phyloP scores from a whole-genome alignment of 495 filamentous ascomycete genomes.

The Penicillium chermesinum region DNA sequence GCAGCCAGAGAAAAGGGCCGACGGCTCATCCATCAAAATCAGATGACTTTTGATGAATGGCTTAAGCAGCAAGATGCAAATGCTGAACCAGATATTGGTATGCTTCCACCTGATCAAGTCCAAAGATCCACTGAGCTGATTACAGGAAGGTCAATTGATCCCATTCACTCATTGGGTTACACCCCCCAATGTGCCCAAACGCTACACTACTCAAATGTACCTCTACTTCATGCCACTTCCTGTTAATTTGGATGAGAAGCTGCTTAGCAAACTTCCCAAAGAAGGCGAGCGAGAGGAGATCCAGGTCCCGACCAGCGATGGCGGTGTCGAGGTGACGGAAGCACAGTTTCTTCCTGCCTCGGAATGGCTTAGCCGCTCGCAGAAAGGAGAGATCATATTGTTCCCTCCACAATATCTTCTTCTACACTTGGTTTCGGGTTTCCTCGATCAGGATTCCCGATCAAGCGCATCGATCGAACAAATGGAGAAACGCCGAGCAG shows the following conservation, averaged over 20 bases:
- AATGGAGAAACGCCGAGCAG: conserved; percentile 46
- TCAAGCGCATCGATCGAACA: conserved; percentile 27
- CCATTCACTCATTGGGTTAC: conserved; percentile 94
- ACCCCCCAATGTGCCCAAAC: conserved; percentile 60
- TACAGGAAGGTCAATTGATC: conserved; percentile 51
- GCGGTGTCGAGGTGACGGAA: conserved; percentile 77
- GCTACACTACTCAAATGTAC: conserved; percentile 95
- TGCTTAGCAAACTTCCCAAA: conserved; percentile 26
- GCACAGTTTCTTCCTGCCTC: conserved; percentile 67
- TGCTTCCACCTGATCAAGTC: conserved; percentile 6
- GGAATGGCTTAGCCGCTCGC: conserved; percentile 62
- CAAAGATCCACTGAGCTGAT: background rate
- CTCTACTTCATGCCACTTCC: conserved; percentile 81
- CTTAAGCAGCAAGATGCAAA: conserved; percentile 52
- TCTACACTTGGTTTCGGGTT: conserved; percentile 58
- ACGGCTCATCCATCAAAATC: conserved; percentile 57
- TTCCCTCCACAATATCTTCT: conserved; percentile 90
- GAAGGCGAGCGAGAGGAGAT: conserved; percentile 37
- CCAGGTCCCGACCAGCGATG: conserved; percentile 68
- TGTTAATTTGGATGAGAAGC: conserved; percentile 31
- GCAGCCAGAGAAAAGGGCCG: conserved; percentile 60
- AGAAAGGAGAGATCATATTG: conserved; percentile 64
- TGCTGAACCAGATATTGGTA: conserved; percentile 64
- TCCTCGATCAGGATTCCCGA: conserved; percentile 45
- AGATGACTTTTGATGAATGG: conserved; percentile 62